These are phyloP conservation scores for Albizia julibrissin DNA, from an alignment of 306 rosid species.

Conservation along the genomic window DNA sequence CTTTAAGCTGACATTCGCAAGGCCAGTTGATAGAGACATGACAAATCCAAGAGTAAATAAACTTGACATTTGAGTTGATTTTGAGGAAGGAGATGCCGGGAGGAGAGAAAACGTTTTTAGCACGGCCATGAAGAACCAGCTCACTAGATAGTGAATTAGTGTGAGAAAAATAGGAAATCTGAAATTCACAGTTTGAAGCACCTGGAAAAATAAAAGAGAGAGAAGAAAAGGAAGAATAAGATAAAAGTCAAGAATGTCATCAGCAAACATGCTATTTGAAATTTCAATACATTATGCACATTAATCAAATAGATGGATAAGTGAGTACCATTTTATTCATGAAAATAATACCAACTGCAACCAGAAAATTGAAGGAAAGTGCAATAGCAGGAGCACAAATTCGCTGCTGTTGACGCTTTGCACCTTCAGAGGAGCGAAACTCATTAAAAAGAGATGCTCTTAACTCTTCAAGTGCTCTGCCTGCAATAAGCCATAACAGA, in stretches of 20 bases:
- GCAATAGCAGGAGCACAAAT: conserved; percentile 73
- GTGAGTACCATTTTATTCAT: conserved; percentile 73
- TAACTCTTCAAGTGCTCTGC: conserved; percentile 71
- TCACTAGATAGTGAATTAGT: conserved; percentile 72
- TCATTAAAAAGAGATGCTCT: conserved; percentile 63
- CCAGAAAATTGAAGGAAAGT: conserved; percentile 80
- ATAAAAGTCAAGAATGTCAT: conserved; percentile 21
- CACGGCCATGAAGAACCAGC: conserved; percentile 87
- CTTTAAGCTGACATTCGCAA: conserved; percentile 90
- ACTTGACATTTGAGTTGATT: conserved; percentile 55
- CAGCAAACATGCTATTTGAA: conserved; percentile 31
- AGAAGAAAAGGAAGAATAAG: background rate
- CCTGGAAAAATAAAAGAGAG: conserved; percentile 46
- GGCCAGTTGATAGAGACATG: conserved; percentile 86
- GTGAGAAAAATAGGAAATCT: conserved; percentile 76
- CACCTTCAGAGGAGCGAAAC: conserved; percentile 66
- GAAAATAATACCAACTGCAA: conserved; percentile 81
- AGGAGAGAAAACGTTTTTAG: conserved; percentile 64
- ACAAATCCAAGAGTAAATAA: conserved; percentile 78
- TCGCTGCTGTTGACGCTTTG: conserved; percentile 68
- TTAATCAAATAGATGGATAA: conserved; percentile 19
- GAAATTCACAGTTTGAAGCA: conserved; percentile 76
- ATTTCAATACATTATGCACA: conserved; percentile 6
- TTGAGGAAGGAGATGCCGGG: conserved; percentile 73
- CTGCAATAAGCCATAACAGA: conserved; percentile 40